Evolutionary conservation across 2,329 filamentous ascomycete genomes (phyloP), one percentile per base, ranked within the genome.

Genomic region (Chrysosporium queenslandicum): DNA sequence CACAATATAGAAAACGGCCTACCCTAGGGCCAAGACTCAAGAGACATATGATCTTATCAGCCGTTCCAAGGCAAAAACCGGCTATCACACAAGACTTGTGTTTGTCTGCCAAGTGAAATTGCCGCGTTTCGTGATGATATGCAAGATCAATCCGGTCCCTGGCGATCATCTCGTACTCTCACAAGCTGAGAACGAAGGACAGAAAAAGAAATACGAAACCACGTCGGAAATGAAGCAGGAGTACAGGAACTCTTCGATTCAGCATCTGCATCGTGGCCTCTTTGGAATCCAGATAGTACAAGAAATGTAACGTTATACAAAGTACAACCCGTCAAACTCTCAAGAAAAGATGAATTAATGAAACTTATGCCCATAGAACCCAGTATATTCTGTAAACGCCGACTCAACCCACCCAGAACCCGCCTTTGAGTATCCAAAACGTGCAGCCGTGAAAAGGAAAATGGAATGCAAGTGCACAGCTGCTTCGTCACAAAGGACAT

Each of bases 361-460:
- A 21, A 41, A 40, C 20, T 4, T 21, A 40, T 29, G 21, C 34
- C 36, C 23, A 29, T 20, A 18, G 20, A 29, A 9, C 4, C 25
- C 46, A 48, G 20, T 37, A 37, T 14, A 25, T 18, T 47, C 43
- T 27, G 30, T 37, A 47, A 47, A 47, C 46, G 46, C 46, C 46
- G 27, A 49, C 8, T 49, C 37, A 16, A 47, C 21, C 36, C 37
- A 41, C 36, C 21, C 21, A 12, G 21, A 48, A 23, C 34, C 46
- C n/a, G 46, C 46, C 34, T 29, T n/a, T 40, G 27, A 40, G 18
- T 49, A 49, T 5, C 21, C 46, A 30, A 29, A 25, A 30, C 16
- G n/a, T 49, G 32, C 18, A 41, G 29, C n/a, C 25, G 32, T 49
- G 36, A 40, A 40, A 23, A 4, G 12, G 9, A 32, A 41, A n/a